Evolutionary conservation across 805 yeast genomes (phyloP).

Genomic region (Barnettozyma siamensis): DNA sequence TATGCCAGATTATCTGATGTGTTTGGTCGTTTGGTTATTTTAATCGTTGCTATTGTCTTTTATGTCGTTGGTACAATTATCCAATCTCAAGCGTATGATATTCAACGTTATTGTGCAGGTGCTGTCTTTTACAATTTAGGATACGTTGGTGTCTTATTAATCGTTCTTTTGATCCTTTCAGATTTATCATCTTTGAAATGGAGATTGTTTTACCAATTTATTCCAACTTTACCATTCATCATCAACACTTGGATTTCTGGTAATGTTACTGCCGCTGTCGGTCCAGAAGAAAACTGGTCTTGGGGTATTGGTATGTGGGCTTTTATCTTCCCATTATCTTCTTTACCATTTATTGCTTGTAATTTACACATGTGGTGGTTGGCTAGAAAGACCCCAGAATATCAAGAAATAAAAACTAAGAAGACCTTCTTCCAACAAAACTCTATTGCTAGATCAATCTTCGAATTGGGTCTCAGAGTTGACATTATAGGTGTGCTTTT

Average conservation of each 20-base stretch:
- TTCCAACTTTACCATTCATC: slow-evolving; percentile 67
- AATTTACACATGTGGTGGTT: slow-evolving; percentile 49
- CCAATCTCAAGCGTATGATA: slow-evolving; percentile 53
- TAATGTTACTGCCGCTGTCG: slow-evolving; percentile 38
- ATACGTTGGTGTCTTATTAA: slow-evolving; percentile 56
- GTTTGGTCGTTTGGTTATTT: slow-evolving; percentile 57
- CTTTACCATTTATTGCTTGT: slow-evolving; percentile 53
- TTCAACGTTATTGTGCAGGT: slow-evolving; percentile 59
- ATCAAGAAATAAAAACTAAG: slow-evolving; percentile 36
- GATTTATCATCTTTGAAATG: slow-evolving; percentile 66
- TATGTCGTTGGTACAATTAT: slow-evolving; percentile 60
- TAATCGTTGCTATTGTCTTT: slow-evolving; percentile 44
- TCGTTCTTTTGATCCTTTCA: slow-evolving; percentile 52
- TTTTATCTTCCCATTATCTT: slow-evolving; percentile 59
- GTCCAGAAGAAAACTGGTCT: slow-evolving; percentile 40
- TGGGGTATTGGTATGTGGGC: slow-evolving; percentile 86
- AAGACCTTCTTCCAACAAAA: slow-evolving; percentile 33
- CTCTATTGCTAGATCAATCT: slow-evolving; percentile 29
- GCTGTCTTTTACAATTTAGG: slow-evolving; percentile 50
- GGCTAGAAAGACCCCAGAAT: slow-evolving; percentile 50
- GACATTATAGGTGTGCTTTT: slow-evolving; percentile 61
- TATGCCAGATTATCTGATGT: slow-evolving; percentile 60
- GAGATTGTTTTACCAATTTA: slow-evolving; percentile 60
- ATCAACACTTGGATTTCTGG: slow-evolving; percentile 79
- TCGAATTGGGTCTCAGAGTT: slow-evolving; percentile 51